These are phyloP conservation scores for Mycena epipterygia DNA, from an alignment of 768 basidiomycete genomes.

Conservation along the genomic window DNA sequence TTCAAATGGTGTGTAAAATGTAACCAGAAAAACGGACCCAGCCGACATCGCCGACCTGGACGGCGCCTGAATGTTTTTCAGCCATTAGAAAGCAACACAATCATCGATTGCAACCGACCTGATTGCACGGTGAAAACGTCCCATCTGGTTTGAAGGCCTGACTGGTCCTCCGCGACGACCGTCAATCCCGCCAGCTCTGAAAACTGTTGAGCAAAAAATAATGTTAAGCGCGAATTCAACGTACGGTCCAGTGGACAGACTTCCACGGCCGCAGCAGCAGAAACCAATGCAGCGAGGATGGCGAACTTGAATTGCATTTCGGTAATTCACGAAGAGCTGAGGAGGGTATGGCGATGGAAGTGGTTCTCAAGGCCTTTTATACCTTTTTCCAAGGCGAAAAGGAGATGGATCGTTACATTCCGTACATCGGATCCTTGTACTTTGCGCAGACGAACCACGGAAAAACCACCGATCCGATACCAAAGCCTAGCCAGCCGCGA, in stretches of 20 bases:
- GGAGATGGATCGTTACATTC: no score
- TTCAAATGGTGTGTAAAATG: not conserved
- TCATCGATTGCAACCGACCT: not conserved
- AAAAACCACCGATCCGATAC: no score
- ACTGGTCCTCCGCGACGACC: not conserved
- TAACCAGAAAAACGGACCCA: not conserved
- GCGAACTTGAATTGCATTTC: conserved; percentile 10
- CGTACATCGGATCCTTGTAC: no score
- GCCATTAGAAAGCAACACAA: not conserved
- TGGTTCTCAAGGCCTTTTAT: not conserved
- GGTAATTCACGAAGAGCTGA: not conserved
- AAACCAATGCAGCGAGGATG: conserved; percentile 5
- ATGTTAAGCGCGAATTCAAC: not conserved
- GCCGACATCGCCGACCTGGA: not conserved
- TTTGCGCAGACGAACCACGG: no score
- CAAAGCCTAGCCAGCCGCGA: no score
- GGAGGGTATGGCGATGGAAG: not conserved
- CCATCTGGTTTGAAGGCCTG: not conserved
- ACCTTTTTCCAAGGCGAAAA: conserved; percentile 28
- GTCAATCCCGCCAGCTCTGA: not conserved
- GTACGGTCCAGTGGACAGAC: not conserved
- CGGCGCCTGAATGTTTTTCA: conserved; percentile 5
- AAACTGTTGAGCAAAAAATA: not conserved
- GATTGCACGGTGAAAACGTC: not conserved
- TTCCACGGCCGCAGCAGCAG: not conserved